Evolutionary conservation across 495 filamentous ascomycete species (phyloP).

Genomic region (Trichoderma virens): DNA sequence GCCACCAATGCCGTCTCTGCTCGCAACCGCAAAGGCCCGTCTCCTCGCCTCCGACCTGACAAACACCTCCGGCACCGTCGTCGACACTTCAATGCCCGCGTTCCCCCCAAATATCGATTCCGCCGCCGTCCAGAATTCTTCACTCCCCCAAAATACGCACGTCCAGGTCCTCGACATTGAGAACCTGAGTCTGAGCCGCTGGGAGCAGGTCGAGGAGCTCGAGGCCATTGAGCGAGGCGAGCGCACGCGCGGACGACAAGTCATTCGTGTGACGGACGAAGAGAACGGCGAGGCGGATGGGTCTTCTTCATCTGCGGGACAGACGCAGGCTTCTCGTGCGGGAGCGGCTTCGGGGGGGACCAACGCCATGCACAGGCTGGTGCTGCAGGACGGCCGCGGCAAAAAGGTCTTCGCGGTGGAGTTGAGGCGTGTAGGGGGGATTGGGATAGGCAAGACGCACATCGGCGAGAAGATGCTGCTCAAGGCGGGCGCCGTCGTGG

Average conservation of each 20-base stretch:
- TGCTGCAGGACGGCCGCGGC: slow-evolving; percentile 74
- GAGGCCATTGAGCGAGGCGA: slow-evolving; percentile 81
- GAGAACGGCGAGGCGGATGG: slow-evolving; percentile 21
- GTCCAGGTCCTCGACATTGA: slow-evolving; percentile 82
- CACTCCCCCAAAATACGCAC: slow-evolving; percentile 50
- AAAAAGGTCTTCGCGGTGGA: slow-evolving; percentile 66
- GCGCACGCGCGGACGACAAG: slow-evolving; percentile 68
- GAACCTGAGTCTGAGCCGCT: slow-evolving; percentile 67
- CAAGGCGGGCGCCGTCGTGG: slow-evolving; percentile 51
- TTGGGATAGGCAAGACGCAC: slow-evolving; percentile 55
- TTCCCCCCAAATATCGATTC: slow-evolving; percentile 53
- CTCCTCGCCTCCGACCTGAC: slow-evolving; percentile 72
- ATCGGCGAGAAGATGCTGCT: slow-evolving; percentile 81
- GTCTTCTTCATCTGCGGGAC: slow-evolving; percentile 4
- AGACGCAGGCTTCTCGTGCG: slow-evolving; percentile 5
- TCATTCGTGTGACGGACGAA: slow-evolving; percentile 61
- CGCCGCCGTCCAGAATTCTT: slow-evolving; percentile 43
- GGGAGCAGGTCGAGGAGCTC: slow-evolving; percentile 79
- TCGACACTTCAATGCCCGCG: slow-evolving; percentile 35
- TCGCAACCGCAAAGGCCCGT: slow-evolving; percentile 74
- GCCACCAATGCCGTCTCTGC: slow-evolving; percentile 61
- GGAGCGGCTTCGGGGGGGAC: slow-evolving; percentile 12
- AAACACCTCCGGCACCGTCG: slow-evolving; percentile 27
- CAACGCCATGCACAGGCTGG: slow-evolving; percentile 66
- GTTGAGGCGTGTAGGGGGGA: slow-evolving; percentile 52